These are phyloP conservation scores for Boletales sp. DNA, from an alignment of 768 basidiomycete species.

Conservation along the genomic window DNA sequence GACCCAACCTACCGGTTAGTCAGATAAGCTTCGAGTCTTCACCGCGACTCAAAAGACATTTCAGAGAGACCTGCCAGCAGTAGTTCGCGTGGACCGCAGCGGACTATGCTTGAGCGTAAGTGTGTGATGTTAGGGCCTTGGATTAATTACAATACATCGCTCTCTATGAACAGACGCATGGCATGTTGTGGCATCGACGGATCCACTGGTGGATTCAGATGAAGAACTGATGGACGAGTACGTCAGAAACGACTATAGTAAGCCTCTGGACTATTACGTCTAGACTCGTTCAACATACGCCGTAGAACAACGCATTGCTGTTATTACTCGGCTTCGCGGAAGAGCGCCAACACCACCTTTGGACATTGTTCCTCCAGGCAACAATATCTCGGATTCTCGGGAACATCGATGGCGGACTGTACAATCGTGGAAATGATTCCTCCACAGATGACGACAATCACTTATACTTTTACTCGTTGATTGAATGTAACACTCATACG, in stretches of 20 bases:
- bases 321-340: conserved; percentile 51
- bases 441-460: background rate
- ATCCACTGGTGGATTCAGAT: conserved; percentile 71
- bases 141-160: background rate
- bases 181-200: conserved; percentile 58
- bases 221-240: conserved; percentile 66
- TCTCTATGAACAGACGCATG: conserved; percentile 56
- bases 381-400: conserved; percentile 19
- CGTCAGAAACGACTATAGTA: conserved; percentile 63
- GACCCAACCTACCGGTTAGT: conserved; percentile 22
- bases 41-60: conserved; percentile 2
- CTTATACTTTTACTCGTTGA: conserved; percentile 17
- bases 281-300: background rate
- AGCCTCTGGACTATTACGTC: conserved; percentile 20
- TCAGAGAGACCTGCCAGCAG: conserved; percentile 17
- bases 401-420: conserved; percentile 37
- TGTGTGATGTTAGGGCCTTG: background rate
- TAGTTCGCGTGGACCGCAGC: conserved; percentile 27
- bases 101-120: conserved; percentile 47
- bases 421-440: conserved; percentile 33
- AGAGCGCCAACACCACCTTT: conserved; percentile 47
- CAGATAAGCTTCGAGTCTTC: background rate
- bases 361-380: conserved; percentile 6
- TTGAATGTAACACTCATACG: conserved; percentile 40
- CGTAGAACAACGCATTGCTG: conserved; percentile 48